Evolutionary conservation across 2,329 filamentous ascomycete genomes (phyloP).

Genomic region (Drechmeria coniospora): DNA sequence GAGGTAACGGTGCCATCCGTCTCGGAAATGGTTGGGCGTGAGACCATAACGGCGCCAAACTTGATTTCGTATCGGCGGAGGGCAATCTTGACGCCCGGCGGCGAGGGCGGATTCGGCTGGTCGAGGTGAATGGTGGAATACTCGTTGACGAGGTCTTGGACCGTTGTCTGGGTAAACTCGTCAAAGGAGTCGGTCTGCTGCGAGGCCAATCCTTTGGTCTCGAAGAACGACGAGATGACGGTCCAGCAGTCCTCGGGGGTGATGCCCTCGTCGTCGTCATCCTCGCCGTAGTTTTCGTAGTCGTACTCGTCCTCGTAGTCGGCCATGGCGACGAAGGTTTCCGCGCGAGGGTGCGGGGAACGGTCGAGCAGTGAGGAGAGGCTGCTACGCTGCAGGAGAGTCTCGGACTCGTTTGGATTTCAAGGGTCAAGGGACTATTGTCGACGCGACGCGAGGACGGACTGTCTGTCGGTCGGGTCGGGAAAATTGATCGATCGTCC

Average conservation of each 20-base stretch:
- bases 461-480: no score
- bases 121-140: conserved; percentile 87
- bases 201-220: conserved; percentile 85
- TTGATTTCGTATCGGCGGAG: conserved; percentile 90
- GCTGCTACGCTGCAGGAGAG: no score
- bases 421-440: no score
- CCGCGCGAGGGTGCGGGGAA: no score
- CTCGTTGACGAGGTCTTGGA: conserved; percentile 88
- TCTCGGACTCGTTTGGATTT: no score
- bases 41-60: conserved; percentile 80
- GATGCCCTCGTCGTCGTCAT: conserved; percentile 49
- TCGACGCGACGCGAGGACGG: not conserved
- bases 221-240: conserved; percentile 94
- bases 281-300: conserved; percentile 57
- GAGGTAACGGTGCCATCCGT: conserved; percentile 77
- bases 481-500: no score
- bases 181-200: conserved; percentile 98
- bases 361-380: no score
- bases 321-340: conserved; percentile 29
- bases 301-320: conserved; percentile 43
- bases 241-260: conserved; percentile 98
- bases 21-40: conserved; percentile 81
- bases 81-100: conserved; percentile 64
- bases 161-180: conserved; percentile 85
- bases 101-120: conserved; percentile 66